Conservation (phyloP, 2,329 filamentous ascomycete genomes). For the Albifimbria verrucaria region DNA sequence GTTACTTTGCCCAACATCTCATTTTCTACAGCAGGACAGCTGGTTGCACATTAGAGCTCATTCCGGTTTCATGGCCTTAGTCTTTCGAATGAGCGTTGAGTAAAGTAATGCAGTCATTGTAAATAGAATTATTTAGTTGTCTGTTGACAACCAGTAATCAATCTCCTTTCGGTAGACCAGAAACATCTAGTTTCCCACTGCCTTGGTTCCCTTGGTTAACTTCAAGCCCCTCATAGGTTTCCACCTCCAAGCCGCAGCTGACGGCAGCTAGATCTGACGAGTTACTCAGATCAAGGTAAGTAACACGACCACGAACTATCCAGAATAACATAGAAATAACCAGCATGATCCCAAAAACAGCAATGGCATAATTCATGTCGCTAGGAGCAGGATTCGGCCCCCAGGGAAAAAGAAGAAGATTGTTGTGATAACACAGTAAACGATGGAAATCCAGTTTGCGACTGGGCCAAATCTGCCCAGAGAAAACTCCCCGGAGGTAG, state of each 20-base stretch:
- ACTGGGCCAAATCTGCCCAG: conserved; percentile 41
- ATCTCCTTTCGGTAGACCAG: too few species aligned
- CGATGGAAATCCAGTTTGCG: conserved; percentile 46
- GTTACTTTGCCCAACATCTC: too few species aligned
- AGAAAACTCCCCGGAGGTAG: conserved; percentile 41
- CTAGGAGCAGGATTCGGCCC: conserved; percentile 37
- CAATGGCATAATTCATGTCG: conserved; percentile 59
- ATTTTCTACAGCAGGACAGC: too few species aligned
- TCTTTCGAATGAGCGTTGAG: too few species aligned
- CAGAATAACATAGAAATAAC: conserved; percentile 47
- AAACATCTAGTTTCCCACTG: too few species aligned
- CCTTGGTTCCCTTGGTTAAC: neutral
- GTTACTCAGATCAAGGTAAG: conserved; percentile 19
- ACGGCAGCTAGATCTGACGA: neutral
- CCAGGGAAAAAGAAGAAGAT: conserved; percentile 55
- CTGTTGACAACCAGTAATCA: too few species aligned
- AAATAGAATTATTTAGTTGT: too few species aligned
- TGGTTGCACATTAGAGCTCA: too few species aligned
- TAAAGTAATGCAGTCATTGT: too few species aligned
- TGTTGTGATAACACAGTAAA: conserved; percentile 50
- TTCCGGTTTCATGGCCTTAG: too few species aligned
- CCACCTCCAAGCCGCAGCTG: neutral
- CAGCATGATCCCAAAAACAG: conserved; percentile 53
- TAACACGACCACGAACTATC: conserved; percentile 42
- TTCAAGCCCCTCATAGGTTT: neutral